Base-by-base conservation (phyloP, 169 alveolate species). In the Theileria orientalis region DNA sequence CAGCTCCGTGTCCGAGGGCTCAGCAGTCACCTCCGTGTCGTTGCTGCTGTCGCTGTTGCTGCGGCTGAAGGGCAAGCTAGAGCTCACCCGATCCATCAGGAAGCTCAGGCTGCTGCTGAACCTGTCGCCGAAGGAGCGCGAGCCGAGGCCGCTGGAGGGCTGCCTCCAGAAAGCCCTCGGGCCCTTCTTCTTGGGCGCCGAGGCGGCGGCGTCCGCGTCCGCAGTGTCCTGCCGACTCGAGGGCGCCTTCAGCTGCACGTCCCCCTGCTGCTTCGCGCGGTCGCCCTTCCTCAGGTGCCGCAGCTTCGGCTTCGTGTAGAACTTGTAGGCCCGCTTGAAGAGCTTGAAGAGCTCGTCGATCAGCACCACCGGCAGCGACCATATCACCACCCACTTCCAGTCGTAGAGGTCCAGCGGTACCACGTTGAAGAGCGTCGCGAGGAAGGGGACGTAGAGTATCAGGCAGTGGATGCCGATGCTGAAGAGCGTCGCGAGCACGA, bases 281-380 rank as follows among this genome's bases (percentile, higher is more conserved):
- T 42, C 23, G 16, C 52, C 16, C 23, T 42, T 13, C 16, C 23
- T 42, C 52, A n/a, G n/a, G n/a, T n/a, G n/a, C 8, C 3, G 6
- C 25, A 64, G 69, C 8, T 6, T 2, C n/a, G 74, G 74, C 9
- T 60, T n/a, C 6, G 32, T 21, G 7, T 49, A 49, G 14, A 21
- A 21, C 25, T 49, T 9, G n/a, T 49, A 49, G 1, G 60, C 19
- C 49, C 59, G 14, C 9, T 37, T 37, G 14, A 11, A 49, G 70
- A 92, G 76, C 79, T 98, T 98, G 47, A 98, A 95, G 14, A 96
- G 63, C 71, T 98, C 99, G 83, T 98, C 99, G 35, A 98, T 90
- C 49, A 98, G 41, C 30, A 96, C 93, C 25, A 98, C 99, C n/a
- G 99, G 99, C 62, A 93, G 84, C 9, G 99, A 95, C 90, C 97